Evolutionary conservation across 148 eudicot genomes (phyloP), one percentile per base, ranked within the genome.

Genomic region (Heliamphora exappendiculata): DNA sequence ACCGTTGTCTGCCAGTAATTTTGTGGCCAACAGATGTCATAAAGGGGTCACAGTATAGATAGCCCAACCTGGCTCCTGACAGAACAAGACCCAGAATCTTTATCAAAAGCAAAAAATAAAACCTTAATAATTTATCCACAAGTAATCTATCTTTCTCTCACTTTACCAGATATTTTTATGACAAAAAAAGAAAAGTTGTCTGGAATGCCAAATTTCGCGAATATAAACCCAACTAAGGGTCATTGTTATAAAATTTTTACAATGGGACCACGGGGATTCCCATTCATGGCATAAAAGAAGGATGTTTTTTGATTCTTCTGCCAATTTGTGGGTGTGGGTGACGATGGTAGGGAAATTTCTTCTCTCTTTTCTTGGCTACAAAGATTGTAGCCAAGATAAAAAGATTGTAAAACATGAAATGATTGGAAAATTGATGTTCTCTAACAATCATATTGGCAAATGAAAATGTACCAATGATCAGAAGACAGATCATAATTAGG

Each of bases 31-130:
- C 85, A 49, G 89, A 87, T 54, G 94, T 84, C 74, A 92, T 85
- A 62, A 92, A 72, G 28, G 96, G 98, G 76, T 91, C 93, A 67
- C 86, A 87, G 54, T 93, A 91, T 54, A 87, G 69, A 55, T 91
- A 89, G 75, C 98, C 96, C 75, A 93, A 79, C 76, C 93, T 83
- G 72, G 85, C 93, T 74, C 96, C 98, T 93, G 88, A 44, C 45
- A 79, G 59, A 24, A 42, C 31, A 72, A 71, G 37, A 55, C n/a
- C 11, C 42, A 42, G 29, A 65, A n/a, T 51, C 69, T 49, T 33
- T 66, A 34, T 67, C n/a, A 70, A 4, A 50, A 72, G 36, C 33
- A 62, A 70, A 28, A 33, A 22, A 34, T 8, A 31, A 6, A 65
- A 57, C 44, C 44, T 42, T 20, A 12, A 44, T 42, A 33, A 54